Evolutionary conservation across 2,329 filamentous ascomycete species (phyloP).

Genomic region (Beauveria sp.): DNA sequence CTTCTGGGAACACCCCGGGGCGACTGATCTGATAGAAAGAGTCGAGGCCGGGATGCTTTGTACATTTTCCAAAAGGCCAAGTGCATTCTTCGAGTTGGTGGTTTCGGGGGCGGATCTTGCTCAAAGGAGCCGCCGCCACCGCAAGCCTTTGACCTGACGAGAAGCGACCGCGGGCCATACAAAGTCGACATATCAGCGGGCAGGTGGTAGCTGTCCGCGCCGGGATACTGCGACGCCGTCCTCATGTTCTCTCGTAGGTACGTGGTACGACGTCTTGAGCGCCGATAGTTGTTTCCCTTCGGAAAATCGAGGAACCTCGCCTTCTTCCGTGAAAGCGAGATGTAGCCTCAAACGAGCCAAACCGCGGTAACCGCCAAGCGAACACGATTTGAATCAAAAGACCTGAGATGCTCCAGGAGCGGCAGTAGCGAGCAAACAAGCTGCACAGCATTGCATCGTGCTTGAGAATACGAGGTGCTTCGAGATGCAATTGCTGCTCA

Average conservation of each 20-base stretch:
- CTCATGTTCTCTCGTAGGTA: slow-evolving; percentile 32
- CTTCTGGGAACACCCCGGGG: slow-evolving; percentile 25
- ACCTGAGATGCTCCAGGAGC: neutral
- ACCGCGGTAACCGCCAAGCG: no score
- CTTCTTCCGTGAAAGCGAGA: slow-evolving; percentile 40
- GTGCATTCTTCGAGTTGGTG: slow-evolving; percentile 24
- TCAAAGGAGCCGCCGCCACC: no score
- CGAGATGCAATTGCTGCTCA: neutral
- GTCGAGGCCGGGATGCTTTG: slow-evolving; percentile 31
- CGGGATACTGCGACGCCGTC: slow-evolving; percentile 24
- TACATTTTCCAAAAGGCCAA: slow-evolving; percentile 38
- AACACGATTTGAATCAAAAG: slow-evolving; percentile 7
- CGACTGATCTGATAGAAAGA: slow-evolving; percentile 26
- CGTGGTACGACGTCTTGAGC: slow-evolving; percentile 33
- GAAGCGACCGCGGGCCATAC: slow-evolving; percentile 31
- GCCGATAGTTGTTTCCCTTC: neutral
- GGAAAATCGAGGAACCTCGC: slow-evolving; percentile 28
- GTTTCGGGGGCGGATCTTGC: neutral
- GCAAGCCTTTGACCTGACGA: neutral
- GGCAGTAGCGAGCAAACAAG: no score
- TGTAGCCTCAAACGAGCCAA: slow-evolving; percentile 44
- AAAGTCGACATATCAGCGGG: slow-evolving; percentile 31
- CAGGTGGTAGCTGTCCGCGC: slow-evolving; percentile 29
- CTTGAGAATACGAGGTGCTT: no score
- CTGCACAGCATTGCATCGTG: no score